These are phyloP conservation scores for Sindora glabra DNA, from an alignment of 306 rosid species.

Conservation along the genomic window DNA sequence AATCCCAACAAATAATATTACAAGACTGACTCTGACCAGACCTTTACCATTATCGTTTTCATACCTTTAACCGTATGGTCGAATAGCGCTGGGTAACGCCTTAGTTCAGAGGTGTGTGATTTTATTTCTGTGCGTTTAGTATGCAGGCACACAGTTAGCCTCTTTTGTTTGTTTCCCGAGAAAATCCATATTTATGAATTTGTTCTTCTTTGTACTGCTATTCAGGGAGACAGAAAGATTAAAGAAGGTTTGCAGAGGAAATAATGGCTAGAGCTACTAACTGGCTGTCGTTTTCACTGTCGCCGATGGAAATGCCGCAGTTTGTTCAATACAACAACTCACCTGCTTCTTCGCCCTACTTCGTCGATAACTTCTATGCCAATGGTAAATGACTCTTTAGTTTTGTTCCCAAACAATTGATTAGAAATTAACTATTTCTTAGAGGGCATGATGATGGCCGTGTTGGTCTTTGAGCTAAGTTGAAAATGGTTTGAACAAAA, in stretches of 20 bases:
- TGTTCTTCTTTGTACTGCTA: background rate
- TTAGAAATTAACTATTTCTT: no score
- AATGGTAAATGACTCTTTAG: conserved; percentile 29
- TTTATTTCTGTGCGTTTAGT: conserved; percentile 18
- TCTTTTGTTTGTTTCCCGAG: conserved; percentile 26
- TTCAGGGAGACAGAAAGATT: background rate
- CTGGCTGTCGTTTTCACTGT: conserved; percentile 87
- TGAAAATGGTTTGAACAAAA: no score
- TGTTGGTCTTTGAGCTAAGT: background rate
- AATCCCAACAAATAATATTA: no score
- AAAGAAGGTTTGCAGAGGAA: background rate
- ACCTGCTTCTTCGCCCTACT: conserved; percentile 56
- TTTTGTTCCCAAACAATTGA: background rate
- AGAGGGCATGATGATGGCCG: background rate
- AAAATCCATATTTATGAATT: background rate
- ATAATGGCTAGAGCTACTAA: conserved; percentile 75
- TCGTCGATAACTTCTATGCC: conserved; percentile 55
- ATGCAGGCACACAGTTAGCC: background rate
- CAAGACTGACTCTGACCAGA: no score
- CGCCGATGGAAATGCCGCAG: conserved; percentile 84
- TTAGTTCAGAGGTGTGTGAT: conserved; percentile 18
- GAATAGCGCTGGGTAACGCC: conserved; percentile 31
- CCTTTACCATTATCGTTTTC: no score
- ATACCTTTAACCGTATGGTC: background rate
- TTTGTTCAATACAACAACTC: conserved; percentile 46